Conservation (phyloP, 2,329 filamentous ascomycete species). For the Huntiella omanensis region DNA sequence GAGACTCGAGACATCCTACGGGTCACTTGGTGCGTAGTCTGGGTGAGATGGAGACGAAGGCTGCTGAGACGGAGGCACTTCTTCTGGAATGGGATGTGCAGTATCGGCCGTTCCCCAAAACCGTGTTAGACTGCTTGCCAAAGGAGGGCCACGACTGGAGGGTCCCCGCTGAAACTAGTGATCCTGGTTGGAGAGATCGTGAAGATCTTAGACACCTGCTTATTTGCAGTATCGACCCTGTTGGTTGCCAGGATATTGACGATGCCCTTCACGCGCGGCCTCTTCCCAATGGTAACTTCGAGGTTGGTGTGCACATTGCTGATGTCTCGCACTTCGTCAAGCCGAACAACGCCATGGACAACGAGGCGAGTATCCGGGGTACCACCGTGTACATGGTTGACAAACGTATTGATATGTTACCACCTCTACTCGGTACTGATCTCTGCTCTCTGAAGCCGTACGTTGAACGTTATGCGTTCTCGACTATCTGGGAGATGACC, state of each 20-base stretch:
- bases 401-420: conserved; percentile 98
- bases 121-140: conserved; percentile 83
- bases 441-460: conserved; percentile 93
- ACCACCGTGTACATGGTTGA: conserved; percentile 96
- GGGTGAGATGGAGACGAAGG: conserved; percentile 87
- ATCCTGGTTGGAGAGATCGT: conserved; percentile 74
- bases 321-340: conserved; percentile 99
- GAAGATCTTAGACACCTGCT: conserved; percentile 69
- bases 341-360: conserved; percentile 92
- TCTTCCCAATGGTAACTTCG: conserved; percentile 80
- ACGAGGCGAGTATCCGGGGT: conserved; percentile 79
- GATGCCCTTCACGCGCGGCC: conserved; percentile 79
- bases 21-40: conserved; percentile 88
- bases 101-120: conserved; percentile 90
- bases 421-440: conserved; percentile 86
- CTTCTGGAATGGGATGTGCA: conserved; percentile 93
- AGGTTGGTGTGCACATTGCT: conserved; percentile 95
- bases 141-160: conserved; percentile 85
- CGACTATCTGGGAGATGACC: conserved; percentile 75
- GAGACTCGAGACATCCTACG: conserved; percentile 77
- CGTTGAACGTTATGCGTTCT: conserved; percentile 84
- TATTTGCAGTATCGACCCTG: conserved; percentile 93
- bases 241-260: conserved; percentile 94
- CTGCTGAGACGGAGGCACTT: conserved; percentile 90
- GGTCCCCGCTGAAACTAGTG: conserved; percentile 59